These are phyloP conservation scores for Colletotrichum filicis DNA, from an alignment of 2,329 filamentous ascomycete species.

Conservation along the genomic window DNA sequence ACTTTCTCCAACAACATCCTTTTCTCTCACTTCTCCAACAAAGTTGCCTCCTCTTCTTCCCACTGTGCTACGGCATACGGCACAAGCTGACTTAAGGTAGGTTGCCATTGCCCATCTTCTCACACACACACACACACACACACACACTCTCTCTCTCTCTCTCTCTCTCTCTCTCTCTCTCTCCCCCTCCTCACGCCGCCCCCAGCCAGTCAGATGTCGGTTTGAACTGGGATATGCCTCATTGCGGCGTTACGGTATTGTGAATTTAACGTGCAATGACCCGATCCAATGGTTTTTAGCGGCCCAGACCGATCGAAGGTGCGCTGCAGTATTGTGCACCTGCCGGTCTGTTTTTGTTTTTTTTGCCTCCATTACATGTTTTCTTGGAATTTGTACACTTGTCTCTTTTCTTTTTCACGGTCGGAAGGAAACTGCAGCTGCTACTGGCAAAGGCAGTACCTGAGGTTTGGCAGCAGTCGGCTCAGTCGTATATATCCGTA, in stretches of 20 bases:
- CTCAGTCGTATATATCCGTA: not conserved
- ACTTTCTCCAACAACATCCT: not conserved
- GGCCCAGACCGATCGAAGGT: constrained; percentile 30
- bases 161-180: not conserved
- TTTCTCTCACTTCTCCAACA: not conserved
- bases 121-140: not conserved
- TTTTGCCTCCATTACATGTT: not conserved
- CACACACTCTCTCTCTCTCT: too few species aligned
- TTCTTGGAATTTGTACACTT: not conserved
- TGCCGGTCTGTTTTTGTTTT: not conserved
- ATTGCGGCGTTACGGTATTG: not conserved
- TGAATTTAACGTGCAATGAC: constrained; percentile 31
- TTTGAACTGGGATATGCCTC: constrained; percentile 15
- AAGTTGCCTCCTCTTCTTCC: not conserved
- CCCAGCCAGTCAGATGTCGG: constrained; percentile 1
- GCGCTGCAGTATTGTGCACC: not conserved
- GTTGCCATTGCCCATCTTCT: not conserved
- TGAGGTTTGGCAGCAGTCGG: not conserved
- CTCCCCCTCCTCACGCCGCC: not conserved
- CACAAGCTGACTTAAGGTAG: not conserved
- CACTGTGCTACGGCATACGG: not conserved
- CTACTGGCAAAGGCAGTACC: not conserved
- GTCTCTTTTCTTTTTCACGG: not conserved
- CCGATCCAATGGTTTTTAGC: constrained; percentile 30
- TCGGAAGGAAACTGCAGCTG: not conserved